These are phyloP conservation scores for Paramecium tetraurelia DNA, from an alignment of 73 alveolate genomes.

Conservation along the genomic window DNA sequence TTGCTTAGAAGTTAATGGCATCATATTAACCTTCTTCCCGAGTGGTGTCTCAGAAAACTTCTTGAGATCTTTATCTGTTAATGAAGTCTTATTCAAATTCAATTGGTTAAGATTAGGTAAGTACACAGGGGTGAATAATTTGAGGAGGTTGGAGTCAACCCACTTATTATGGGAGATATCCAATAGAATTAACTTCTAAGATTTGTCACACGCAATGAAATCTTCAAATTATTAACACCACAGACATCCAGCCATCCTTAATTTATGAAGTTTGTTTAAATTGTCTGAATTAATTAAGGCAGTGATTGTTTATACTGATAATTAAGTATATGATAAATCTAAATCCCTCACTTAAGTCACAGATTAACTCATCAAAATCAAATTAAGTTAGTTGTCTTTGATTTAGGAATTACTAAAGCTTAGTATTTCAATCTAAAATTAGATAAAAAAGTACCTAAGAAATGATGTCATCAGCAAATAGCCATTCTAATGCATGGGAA, in stretches of 20 bases:
- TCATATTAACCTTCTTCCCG: neutral
- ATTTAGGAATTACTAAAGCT: neutral
- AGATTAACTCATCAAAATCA: neutral
- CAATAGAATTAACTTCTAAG: neutral
- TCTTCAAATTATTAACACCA: neutral
- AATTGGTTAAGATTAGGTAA: neutral
- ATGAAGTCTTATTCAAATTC: neutral
- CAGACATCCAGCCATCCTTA: neutral
- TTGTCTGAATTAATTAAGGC: slow-evolving; percentile 9
- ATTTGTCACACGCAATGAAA: neutral
- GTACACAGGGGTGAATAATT: neutral
- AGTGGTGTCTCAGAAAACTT: neutral
- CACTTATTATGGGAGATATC: neutral
- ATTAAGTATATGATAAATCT: neutral
- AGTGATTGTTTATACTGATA: neutral
- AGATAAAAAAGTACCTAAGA: neutral
- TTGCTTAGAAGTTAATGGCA: neutral
- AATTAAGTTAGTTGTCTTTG: neutral
- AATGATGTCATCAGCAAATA: neutral
- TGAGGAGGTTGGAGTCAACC: neutral
- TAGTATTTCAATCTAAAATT: neutral
- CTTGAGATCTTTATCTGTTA: neutral
- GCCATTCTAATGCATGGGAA: neutral
- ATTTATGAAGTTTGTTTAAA: neutral
- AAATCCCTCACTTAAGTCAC: neutral